These are phyloP conservation scores for Ceratonia siliqua DNA, from an alignment of 306 rosid species.

Conservation along the genomic window DNA sequence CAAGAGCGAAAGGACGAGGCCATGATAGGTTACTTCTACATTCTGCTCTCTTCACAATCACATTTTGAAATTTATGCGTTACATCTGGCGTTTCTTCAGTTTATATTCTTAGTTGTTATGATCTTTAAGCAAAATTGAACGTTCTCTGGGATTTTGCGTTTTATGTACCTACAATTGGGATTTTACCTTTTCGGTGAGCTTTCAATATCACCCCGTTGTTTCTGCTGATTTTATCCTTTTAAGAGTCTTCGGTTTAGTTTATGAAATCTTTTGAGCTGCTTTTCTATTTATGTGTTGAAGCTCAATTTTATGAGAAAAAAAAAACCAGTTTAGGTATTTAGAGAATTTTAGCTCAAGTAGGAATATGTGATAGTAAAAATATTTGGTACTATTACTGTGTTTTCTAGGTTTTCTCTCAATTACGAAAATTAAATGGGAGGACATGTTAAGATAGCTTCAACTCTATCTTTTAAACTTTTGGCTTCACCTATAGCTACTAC, in stretches of 20 bases:
- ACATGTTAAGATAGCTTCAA: neutral
- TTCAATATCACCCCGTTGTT: neutral
- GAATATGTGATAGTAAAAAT: neutral
- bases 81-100: neutral
- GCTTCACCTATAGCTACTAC: neutral
- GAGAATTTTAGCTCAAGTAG: neutral
- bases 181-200: neutral
- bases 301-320: neutral
- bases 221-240: neutral
- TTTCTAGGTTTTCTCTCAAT: neutral
- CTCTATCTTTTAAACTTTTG: neutral
- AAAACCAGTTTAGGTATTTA: neutral
- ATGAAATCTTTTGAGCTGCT: no score
- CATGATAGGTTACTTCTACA: conserved; percentile 57
- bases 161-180: neutral
- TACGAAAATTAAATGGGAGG: neutral
- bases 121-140: neutral
- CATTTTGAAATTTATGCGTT: neutral
- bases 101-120: neutral
- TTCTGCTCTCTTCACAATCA: neutral
- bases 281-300: neutral
- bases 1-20: conserved; percentile 84
- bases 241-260: neutral
- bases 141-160: neutral
- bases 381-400: neutral